phyloP scores from a whole-genome alignment of 768 basidiomycete genomes.

The Leccinum imitatum region DNA sequence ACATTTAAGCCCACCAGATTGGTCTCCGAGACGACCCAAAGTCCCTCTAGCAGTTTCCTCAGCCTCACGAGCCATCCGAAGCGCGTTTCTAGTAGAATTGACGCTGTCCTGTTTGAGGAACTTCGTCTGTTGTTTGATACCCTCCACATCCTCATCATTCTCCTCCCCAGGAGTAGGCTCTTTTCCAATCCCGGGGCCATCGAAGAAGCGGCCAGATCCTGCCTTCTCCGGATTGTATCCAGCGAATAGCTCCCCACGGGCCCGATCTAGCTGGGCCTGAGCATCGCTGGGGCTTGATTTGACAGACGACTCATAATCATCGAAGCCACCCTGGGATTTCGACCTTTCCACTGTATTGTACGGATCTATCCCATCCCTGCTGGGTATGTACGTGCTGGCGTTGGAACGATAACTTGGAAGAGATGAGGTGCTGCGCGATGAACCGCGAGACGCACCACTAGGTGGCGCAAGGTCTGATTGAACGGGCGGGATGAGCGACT shows the following conservation, averaged over 20 bases:
- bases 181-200: constrained; percentile 49
- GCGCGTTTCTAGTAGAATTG: constrained; percentile 85
- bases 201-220: constrained; percentile 67
- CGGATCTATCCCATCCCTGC: constrained; percentile 60
- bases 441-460: constrained; percentile 26
- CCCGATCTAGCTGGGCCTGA: constrained; percentile 55
- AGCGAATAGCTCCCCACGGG: constrained; percentile 72
- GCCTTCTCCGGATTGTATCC: constrained; percentile 64
- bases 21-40: constrained; percentile 78
- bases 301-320: constrained; percentile 24
- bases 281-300: constrained; percentile 17
- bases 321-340: constrained; percentile 24
- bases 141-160: constrained; percentile 87
- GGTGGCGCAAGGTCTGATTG: constrained; percentile 33
- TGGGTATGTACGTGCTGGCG: constrained; percentile 64
- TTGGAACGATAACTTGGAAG: constrained; percentile 48
- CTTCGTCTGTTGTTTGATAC: constrained; percentile 89
- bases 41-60: constrained; percentile 94
- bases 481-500: constrained; percentile 68
- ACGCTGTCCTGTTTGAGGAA: constrained; percentile 91
- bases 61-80: constrained; percentile 91
- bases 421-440: constrained; percentile 37
- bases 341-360: constrained; percentile 38
- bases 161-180: constrained; percentile 64
- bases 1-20: constrained; percentile 69